Evolutionary conservation across 2,329 filamentous ascomycete genomes (phyloP), one percentile per base, ranked within the genome.

Genomic region (Microsporum canis): DNA sequence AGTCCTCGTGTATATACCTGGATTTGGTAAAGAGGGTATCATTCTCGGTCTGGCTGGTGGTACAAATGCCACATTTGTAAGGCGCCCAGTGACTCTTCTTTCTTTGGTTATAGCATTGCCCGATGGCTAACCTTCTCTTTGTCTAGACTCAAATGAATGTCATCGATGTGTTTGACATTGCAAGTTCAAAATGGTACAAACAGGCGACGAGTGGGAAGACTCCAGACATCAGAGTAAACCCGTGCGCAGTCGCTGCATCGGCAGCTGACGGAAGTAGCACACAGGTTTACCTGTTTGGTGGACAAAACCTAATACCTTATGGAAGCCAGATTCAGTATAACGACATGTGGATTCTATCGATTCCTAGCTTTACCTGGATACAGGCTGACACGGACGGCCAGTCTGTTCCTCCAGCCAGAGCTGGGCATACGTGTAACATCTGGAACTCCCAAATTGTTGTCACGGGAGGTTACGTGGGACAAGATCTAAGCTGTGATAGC

Each of bases 401-500:
- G 70, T 64, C 67, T 59, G 59, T 76, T 4, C 70, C 87, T 73
- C 73, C 80, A 5, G 86, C 78, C 2, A 82, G 89, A 60, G 83
- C 85, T 0, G 88, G 88, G 0, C 88, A 92, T 70, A 84, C 84
- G 41, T 94, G 89, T 73, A 83, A 91, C 66, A 82, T 83, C 67
- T 92, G 89, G 74, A 86, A 90, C 14, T 85, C 87, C 62, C 89
- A 92, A 71, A 91, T 95, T 85, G 78, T 94, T 64, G 80, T 87
- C 5, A 78, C 92, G 12, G 89, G 89, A 31, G 89, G 89, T 8
- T 87, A 83, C 65, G 80, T 85, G 5, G 84, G 84, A 2, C 73
- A 77, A 31, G 75, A 83, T 8, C 76, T 84, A 53, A 80, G 76
- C 2, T 89, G 87, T 70, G 87, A 90, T 66, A 81, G 75, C 14